Conservation (phyloP, 345 rosid genomes). For the Corymbia maculata region DNA sequence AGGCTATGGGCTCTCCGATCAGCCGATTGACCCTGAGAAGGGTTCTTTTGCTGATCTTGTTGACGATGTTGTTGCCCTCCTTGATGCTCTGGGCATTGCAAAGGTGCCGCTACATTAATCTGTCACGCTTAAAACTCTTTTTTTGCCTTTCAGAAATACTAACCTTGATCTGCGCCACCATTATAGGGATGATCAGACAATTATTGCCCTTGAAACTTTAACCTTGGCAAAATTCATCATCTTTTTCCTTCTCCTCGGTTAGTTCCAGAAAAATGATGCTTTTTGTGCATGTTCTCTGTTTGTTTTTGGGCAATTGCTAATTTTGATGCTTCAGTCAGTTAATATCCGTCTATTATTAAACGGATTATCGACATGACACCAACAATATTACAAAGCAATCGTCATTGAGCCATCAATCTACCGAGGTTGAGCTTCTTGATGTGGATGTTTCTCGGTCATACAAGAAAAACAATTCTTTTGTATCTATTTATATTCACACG, state of each 20-base stretch:
- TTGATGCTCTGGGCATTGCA: slow-evolving; percentile 11
- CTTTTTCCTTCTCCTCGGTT: neutral
- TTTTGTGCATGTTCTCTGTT: neutral
- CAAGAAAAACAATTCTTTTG: neutral
- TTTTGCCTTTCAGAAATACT: neutral
- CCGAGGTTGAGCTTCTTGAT: neutral
- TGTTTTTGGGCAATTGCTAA: neutral
- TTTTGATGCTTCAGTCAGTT: neutral
- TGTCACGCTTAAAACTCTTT: neutral
- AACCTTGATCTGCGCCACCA: neutral
- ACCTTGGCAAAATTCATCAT: neutral
- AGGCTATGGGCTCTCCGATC: slow-evolving; percentile 32
- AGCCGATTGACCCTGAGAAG: slow-evolving; percentile 25
- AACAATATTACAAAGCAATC: neutral
- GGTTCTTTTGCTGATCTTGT: slow-evolving; percentile 8
- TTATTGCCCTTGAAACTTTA: neutral
- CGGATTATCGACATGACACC: neutral
- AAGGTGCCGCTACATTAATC: slow-evolving; percentile 6
- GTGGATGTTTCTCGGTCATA: neutral
- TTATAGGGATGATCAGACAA: neutral
- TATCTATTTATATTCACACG: neutral
- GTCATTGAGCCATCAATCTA: neutral
- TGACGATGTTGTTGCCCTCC: slow-evolving; percentile 15
- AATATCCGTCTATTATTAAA: neutral
- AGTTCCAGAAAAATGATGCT: neutral